Base-by-base conservation (phyloP, 1,284 basidiomycete genomes). In the Rhizoctonia solani region DNA sequence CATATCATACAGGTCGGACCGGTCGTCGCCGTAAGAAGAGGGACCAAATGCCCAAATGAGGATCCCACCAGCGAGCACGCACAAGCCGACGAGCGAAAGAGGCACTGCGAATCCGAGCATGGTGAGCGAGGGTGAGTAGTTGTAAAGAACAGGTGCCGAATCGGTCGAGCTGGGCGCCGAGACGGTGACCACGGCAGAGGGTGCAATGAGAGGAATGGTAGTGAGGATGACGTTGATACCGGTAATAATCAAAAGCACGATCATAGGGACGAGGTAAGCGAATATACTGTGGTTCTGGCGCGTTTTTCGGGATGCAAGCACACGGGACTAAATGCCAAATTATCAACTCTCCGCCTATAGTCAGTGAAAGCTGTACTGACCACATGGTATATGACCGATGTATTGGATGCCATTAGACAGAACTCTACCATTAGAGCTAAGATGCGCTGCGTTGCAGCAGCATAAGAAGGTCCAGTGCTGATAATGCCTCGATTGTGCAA, bases 361-460 rank as follows among this genome's bases (percentile, higher is more conserved):
- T 5, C 23, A n/a, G 34, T 27, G 16, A 42, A 29, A 32, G 11
- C 32, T 11, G 32, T 53, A 52, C 61, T 42, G 4, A 65, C 61
- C 25, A 65, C 50, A 29, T 65, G 50, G 37, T 53, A 65, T 29
- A 65, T 65, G 8, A 46, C 37, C 8, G 50, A 49, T 5, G 49
- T 65, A 50, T 65, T 65, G 14, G 61, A 53, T 14, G 47, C 34
- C 50, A 65, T 53, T 50, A 65, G 44, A 29, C 34, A 46, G 37
- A 65, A 41, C 25, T 65, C 49, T 14, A 65, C 29, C 11, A 65
- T n/a, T 27, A 65, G 16, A 16, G 61, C 34, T 19, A 65, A 44
- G n/a, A 65, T 32, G 11, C 50, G 61, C 27, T 65, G 61, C 23
- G 39, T 50, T 1, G 61, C 49, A 23, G 61, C 39, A 13, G 32